Conservation (phyloP, 257 asterid species). For the Plantago major region DNA sequence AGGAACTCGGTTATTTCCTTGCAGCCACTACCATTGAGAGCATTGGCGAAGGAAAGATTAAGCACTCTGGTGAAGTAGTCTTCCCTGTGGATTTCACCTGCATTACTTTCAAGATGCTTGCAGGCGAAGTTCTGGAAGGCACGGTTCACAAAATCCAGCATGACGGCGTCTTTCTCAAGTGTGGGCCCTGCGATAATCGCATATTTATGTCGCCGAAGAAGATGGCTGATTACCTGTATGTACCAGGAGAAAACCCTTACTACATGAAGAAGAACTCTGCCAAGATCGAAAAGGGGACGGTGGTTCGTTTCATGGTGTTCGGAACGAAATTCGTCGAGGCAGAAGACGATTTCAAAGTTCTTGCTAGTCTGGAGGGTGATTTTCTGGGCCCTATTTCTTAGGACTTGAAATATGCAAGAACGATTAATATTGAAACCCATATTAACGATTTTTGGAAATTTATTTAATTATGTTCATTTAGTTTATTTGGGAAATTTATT, state of each 20-base stretch:
- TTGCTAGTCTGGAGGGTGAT: conserved; percentile 75
- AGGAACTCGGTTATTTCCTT: conserved; percentile 68
- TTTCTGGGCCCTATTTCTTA: conserved; percentile 70
- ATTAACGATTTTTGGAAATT: no score
- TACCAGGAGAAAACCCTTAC: conserved; percentile 76
- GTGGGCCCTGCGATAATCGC: conserved; percentile 57
- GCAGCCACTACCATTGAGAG: conserved; percentile 53
- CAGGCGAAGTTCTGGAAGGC: conserved; percentile 78
- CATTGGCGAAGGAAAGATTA: conserved; percentile 75
- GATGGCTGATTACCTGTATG: conserved; percentile 60
- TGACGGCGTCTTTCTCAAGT: conserved; percentile 63
- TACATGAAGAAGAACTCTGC: conserved; percentile 61
- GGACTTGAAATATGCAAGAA: no score
- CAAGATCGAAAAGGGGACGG: conserved; percentile 62
- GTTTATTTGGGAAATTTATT: no score
- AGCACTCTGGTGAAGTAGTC: conserved; percentile 68
- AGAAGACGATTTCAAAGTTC: conserved; percentile 65
- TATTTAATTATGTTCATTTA: no score
- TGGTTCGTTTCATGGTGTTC: conserved; percentile 56
- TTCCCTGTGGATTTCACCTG: conserved; percentile 77
- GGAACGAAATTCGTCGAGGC: conserved; percentile 75
- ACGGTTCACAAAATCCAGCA: conserved; percentile 58
- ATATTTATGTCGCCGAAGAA: conserved; percentile 57
- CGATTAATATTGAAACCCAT: no score
- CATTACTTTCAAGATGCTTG: conserved; percentile 67